A percentile compares a stretch with the other conserved stretches of the same genome.
phyloP scores from a whole-genome alignment of 192 early-diverging fungal genomes.

The Coemansia sp. region DNA sequence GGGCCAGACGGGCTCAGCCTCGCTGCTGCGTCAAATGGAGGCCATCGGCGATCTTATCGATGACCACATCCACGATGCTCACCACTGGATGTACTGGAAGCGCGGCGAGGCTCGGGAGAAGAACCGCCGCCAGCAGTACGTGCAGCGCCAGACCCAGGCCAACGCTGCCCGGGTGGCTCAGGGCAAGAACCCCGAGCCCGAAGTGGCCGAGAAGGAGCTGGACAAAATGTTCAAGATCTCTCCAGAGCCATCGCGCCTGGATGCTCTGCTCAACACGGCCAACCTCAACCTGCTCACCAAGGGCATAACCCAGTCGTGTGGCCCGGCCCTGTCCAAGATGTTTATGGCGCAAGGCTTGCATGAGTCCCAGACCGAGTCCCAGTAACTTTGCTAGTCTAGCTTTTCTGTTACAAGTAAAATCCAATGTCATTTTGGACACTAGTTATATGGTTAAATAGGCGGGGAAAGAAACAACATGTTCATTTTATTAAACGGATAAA shows the following conservation, averaged over 20 bases:
- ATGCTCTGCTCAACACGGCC: slow-evolving; percentile 83
- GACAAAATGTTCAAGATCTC: slow-evolving; percentile 64
- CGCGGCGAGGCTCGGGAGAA: slow-evolving; percentile 86
- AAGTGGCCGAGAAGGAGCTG: slow-evolving; percentile 67
- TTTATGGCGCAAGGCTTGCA: slow-evolving; percentile 79
- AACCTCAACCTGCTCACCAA: slow-evolving; percentile 92
- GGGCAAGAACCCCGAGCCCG: slow-evolving; percentile 72
- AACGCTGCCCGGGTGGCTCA: slow-evolving; percentile 65
- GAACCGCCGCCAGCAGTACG: slow-evolving; percentile 64
- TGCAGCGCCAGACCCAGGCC: slow-evolving; percentile 68
- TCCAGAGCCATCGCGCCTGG: slow-evolving; percentile 88
- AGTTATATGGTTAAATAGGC: too few species aligned
- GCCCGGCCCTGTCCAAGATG: slow-evolving; percentile 92
- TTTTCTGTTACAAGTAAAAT: too few species aligned
- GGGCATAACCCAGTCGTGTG: slow-evolving; percentile 91
- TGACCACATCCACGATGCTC: slow-evolving; percentile 86
- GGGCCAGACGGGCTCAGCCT: slow-evolving; percentile 19
- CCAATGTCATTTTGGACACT: too few species aligned
- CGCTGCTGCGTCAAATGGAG: slow-evolving; percentile 60
- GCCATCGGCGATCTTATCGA: slow-evolving; percentile 88
- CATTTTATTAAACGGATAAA: slow-evolving; percentile 7
- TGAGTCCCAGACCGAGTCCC: slow-evolving; percentile 9
- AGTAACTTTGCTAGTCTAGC: too few species aligned
- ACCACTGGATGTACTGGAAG: slow-evolving; percentile 95
- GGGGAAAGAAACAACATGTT: background rate